A percentile compares a stretch with the other conserved stretches of the same genome.
These are phyloP conservation scores for Vigna trinervia DNA, from an alignment of 306 rosid species.

Conservation along the genomic window DNA sequence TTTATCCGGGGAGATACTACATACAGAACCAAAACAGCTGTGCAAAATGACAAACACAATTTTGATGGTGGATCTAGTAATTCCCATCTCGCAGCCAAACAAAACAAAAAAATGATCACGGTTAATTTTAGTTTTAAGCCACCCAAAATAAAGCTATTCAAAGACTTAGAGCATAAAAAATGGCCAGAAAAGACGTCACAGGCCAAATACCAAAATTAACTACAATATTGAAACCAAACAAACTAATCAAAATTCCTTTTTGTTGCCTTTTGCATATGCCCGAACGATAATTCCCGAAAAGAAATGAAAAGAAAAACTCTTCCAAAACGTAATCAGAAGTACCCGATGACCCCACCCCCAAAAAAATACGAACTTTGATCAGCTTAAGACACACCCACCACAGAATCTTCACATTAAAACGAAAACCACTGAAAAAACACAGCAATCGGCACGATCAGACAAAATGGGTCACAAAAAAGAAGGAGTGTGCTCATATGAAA, in stretches of 20 bases:
- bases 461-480: conserved; percentile 3
- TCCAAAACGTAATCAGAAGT: conserved; percentile 22
- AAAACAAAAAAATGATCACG: conserved; percentile 1
- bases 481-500: conserved; percentile 15
- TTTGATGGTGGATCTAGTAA: conserved; percentile 44
- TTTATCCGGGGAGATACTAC: conserved; percentile 24
- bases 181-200: background rate
- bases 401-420: conserved; percentile 6
- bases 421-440: conserved; percentile 3
- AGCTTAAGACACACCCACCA: conserved; percentile 36
- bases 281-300: conserved; percentile 21
- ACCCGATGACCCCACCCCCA: conserved; percentile 27
- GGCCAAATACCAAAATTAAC: background rate
- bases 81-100: conserved; percentile 29
- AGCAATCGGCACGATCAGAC: conserved; percentile 31
- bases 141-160: conserved; percentile 20
- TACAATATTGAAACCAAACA: background rate
- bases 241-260: background rate
- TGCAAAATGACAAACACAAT: conserved; percentile 46
- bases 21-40: conserved; percentile 29
- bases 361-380: conserved; percentile 34
- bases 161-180: conserved; percentile 1
- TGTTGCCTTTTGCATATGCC: conserved; percentile 19
- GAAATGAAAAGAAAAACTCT: conserved; percentile 8
- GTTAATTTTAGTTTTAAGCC: background rate